Conservation (phyloP, 2,329 filamentous ascomycete species). For the Pseudogymnoascus sp. region DNA sequence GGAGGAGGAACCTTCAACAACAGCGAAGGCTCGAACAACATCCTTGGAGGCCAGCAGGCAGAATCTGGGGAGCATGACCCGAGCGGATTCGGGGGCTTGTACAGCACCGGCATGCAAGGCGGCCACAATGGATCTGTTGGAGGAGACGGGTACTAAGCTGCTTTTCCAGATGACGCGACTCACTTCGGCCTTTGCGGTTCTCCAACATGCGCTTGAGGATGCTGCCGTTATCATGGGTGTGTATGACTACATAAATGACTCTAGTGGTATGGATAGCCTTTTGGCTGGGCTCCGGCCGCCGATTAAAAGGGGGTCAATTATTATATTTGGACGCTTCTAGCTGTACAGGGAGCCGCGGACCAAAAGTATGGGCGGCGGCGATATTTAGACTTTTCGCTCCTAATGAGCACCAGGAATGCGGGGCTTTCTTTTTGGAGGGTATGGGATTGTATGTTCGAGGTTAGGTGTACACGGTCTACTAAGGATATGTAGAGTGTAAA, state of each 20-base stretch:
- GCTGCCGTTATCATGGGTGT: constrained; percentile 5
- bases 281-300: constrained; percentile 3
- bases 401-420: constrained; percentile 15
- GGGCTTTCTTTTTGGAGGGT: constrained; percentile 5
- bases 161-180: background rate
- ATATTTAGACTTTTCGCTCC: constrained; percentile 27
- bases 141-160: constrained; percentile 43
- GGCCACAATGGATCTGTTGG: constrained; percentile 52
- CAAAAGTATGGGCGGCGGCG: constrained; percentile 24
- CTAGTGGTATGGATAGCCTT: constrained; percentile 2
- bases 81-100: constrained; percentile 33
- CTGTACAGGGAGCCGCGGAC: constrained; percentile 26
- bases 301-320: constrained; percentile 10
- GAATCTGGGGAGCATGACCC: constrained; percentile 29
- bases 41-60: constrained; percentile 27
- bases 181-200: constrained; percentile 2
- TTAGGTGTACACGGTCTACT: constrained; percentile 7
- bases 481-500: background rate
- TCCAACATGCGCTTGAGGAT: background rate
- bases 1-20: constrained; percentile 25
- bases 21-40: constrained; percentile 28
- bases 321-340: constrained; percentile 10
- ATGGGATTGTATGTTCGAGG: constrained; percentile 2
- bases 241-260: constrained; percentile 6
- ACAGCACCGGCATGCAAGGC: constrained; percentile 42